Base-by-base conservation (phyloP, 1,284 basidiomycete genomes). In the Apiotrichum mycotoxinovorans region DNA sequence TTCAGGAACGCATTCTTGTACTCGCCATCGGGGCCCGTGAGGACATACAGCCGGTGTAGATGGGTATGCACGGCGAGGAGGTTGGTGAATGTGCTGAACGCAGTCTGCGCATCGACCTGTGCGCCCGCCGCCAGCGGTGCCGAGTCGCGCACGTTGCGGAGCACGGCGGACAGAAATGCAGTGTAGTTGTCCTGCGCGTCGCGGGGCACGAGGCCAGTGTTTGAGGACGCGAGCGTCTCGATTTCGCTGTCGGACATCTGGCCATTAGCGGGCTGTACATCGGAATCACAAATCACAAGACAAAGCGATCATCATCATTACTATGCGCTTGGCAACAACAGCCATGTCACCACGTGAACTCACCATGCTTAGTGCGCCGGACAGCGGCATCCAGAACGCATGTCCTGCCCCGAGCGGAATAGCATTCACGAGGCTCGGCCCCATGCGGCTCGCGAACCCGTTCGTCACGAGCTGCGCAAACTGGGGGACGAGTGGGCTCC, bases 1-100 rank as follows among this genome's bases (percentile, higher is more conserved):
- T 69, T 71, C 38, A 73, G 52, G 47, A 70, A 71, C 12, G 71
- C 57, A 50, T 70, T 64, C 7, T 59, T 38, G 45, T 67, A 64
- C 12, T 30, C 27, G 8, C 66, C 69, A 23, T 66, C 63, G 0
- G 54, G 30, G 12, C 56, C 50, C 3, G 61, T 61, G 33, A 54
- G 54, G 2, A 52, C 61, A 49, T 72, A 74, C 38, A 74, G 55
- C 52, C 64, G 66, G 43, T 74, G 72, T 23, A 66, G 61, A 27
- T 72, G 65, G 10, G 62, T 59, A 33, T 70, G 67, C 4, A 69
- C 64, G 2, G 41, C 54, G 4, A 64, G 52, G 10, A 72, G 52
- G 18, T 60, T 43, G 22, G 44, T 59, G 44, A 70, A 73, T 1
- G 62, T 59, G 12, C 48, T 51, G 43, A 70, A 66, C 5, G 47